Conservation (phyloP, 140 eudicot genomes). For the Ambrosia hybrid region DNA sequence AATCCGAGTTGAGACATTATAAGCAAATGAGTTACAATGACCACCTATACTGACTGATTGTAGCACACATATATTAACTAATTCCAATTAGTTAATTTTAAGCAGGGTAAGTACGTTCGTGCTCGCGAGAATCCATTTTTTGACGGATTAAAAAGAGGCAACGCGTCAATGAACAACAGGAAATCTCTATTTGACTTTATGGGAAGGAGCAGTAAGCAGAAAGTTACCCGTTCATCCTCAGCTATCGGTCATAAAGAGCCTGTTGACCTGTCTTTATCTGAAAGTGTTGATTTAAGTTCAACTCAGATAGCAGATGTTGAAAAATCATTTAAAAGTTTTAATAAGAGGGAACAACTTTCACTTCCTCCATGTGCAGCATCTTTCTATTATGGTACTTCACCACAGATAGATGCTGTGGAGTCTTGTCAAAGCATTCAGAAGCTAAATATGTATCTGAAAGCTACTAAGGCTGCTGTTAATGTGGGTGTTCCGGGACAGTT, state of each 20-base stretch:
- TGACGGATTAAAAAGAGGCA: constrained; percentile 62
- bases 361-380: constrained; percentile 79
- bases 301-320: constrained; percentile 27
- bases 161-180: constrained; percentile 37
- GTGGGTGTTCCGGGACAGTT: constrained; percentile 76
- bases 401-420: constrained; percentile 43
- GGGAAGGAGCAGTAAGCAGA: constrained; percentile 30
- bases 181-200: constrained; percentile 30
- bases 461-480: constrained; percentile 51
- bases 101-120: constrained; percentile 56
- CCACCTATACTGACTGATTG: background rate
- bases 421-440: constrained; percentile 50
- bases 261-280: constrained; percentile 30
- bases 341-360: constrained; percentile 37
- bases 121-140: constrained; percentile 70
- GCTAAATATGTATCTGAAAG: constrained; percentile 64
- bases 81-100: background rate
- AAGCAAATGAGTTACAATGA: background rate
- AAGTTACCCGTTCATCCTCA: constrained; percentile 44
- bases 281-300: constrained; percentile 30
- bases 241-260: constrained; percentile 45
- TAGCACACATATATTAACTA: background rate
- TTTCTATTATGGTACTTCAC: constrained; percentile 51
- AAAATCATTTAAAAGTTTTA: constrained; percentile 36
- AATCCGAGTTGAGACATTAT: background rate